Conservation (phyloP, 2,329 filamentous ascomycete genomes). For the Cladosporium sp. region DNA sequence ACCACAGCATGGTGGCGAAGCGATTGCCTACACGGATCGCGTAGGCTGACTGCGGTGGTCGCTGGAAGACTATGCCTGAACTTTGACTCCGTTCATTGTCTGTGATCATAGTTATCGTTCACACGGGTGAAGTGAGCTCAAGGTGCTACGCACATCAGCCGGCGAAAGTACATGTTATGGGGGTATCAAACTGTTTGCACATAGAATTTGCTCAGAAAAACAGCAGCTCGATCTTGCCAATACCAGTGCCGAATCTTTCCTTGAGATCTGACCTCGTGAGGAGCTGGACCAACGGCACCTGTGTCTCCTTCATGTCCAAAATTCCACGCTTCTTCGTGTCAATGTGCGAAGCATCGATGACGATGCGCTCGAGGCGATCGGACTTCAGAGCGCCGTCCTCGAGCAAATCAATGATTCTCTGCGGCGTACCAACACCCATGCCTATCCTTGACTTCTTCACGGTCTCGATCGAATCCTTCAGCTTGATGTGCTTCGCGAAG, state of each 20-base stretch:
- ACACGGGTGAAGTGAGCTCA: not conserved
- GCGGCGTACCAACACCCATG: constrained; percentile 86
- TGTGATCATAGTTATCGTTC: not conserved
- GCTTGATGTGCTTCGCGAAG: constrained; percentile 97
- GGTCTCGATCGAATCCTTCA: constrained; percentile 77
- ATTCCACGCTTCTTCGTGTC: constrained; percentile 93
- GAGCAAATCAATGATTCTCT: constrained; percentile 74
- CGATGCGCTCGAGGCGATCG: constrained; percentile 64
- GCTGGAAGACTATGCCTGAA: not conserved
- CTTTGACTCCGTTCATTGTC: not conserved
- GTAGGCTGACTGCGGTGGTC: not conserved
- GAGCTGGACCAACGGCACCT: constrained; percentile 73
- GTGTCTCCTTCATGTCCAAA: constrained; percentile 91
- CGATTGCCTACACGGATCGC: not conserved
- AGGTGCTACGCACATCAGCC: not conserved
- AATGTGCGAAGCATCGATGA: constrained; percentile 88
- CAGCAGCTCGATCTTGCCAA: constrained; percentile 52
- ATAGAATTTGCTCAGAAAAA: constrained; percentile 46
- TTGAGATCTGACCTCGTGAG: constrained; percentile 68
- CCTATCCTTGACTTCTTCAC: constrained; percentile 67
- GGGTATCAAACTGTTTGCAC: constrained; percentile 7
- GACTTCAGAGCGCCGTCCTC: constrained; percentile 58
- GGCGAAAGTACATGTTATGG: not conserved
- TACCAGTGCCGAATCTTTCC: constrained; percentile 57
- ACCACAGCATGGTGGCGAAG: not conserved